Conservation (phyloP, 1,284 basidiomycete species). For the Kwoniella shivajii region DNA sequence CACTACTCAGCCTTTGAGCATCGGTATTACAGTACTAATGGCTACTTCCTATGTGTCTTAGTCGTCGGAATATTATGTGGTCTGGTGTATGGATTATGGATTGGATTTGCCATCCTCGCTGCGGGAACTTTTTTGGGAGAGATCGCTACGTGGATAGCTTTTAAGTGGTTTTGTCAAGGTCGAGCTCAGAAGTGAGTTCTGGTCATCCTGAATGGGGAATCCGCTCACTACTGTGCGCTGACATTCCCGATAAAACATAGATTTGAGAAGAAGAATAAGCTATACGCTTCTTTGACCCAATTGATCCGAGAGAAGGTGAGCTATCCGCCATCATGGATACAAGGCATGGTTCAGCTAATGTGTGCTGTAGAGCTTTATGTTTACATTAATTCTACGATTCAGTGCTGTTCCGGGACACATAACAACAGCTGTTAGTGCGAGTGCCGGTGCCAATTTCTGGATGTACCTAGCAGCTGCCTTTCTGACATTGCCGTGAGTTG, state of each 20-base stretch:
- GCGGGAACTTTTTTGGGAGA: slow-evolving; percentile 52
- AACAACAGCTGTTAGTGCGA: slow-evolving; percentile 47
- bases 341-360: neutral
- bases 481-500: slow-evolving; percentile 44
- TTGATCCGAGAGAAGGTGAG: slow-evolving; percentile 47
- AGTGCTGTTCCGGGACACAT: slow-evolving; percentile 51
- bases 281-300: slow-evolving; percentile 46
- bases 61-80: slow-evolving; percentile 48
- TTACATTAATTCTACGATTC: slow-evolving; percentile 49
- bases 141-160: slow-evolving; percentile 46
- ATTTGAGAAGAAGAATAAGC: slow-evolving; percentile 48
- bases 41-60: neutral
- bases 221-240: neutral
- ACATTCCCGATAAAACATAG: too few relatives aligned
- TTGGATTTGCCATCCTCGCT: slow-evolving; percentile 47
- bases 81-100: slow-evolving; percentile 44
- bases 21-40: slow-evolving; percentile 6
- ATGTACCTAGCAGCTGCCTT: slow-evolving; percentile 48
- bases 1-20: neutral
- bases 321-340: neutral
- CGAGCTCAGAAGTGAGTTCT: slow-evolving; percentile 42
- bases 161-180: slow-evolving; percentile 46
- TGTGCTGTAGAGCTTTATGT: slow-evolving; percentile 42
- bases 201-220: too few relatives aligned
- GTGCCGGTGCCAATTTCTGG: slow-evolving; percentile 47